A percentile compares a stretch with the other conserved stretches of the same genome.
These are phyloP conservation scores for Amanita fuliginea DNA, from an alignment of 768 basidiomycete species.

Conservation along the genomic window DNA sequence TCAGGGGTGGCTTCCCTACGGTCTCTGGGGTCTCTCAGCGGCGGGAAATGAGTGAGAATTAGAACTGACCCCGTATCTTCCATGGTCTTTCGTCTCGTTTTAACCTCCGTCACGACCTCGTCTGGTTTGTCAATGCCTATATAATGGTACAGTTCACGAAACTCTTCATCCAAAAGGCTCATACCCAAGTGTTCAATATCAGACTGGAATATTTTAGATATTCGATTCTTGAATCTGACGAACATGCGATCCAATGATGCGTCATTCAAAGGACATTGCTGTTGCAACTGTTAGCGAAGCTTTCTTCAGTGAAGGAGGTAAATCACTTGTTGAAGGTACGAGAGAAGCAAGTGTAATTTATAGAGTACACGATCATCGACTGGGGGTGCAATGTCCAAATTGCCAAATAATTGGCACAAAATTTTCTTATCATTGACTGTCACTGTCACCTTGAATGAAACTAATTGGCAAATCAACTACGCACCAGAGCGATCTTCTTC, in stretches of 20 bases:
- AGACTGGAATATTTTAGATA: not conserved
- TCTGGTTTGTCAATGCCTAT: conserved; percentile 4
- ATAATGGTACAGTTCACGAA: not conserved
- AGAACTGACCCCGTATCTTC: not conserved
- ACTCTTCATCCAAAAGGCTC: conserved; percentile 4
- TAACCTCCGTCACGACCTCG: not conserved
- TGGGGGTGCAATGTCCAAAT: not conserved
- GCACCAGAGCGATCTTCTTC: conserved; percentile 2
- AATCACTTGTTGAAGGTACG: conserved; percentile 5
- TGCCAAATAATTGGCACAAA: conserved; percentile 2
- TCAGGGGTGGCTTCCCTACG: not conserved
- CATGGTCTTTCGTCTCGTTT: not conserved
- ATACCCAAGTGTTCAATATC: conserved; percentile 1
- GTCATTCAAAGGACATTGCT: conserved; percentile 7
- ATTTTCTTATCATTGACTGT: not conserved
- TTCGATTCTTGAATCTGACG: conserved; percentile 1
- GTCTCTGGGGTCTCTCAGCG: not conserved
- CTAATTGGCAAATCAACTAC: not conserved
- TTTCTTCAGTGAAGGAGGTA: not conserved
- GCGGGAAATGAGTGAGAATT: not conserved
- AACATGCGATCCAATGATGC: conserved; percentile 1
- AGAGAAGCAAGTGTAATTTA: conserved; percentile 5
- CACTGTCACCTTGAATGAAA: not conserved
- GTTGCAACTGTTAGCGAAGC: not conserved
- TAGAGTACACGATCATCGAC: conserved; percentile 2